These are phyloP conservation scores for Zygnema circumcarinatum DNA, from an alignment of 139 green algal species.

Conservation along the genomic window DNA sequence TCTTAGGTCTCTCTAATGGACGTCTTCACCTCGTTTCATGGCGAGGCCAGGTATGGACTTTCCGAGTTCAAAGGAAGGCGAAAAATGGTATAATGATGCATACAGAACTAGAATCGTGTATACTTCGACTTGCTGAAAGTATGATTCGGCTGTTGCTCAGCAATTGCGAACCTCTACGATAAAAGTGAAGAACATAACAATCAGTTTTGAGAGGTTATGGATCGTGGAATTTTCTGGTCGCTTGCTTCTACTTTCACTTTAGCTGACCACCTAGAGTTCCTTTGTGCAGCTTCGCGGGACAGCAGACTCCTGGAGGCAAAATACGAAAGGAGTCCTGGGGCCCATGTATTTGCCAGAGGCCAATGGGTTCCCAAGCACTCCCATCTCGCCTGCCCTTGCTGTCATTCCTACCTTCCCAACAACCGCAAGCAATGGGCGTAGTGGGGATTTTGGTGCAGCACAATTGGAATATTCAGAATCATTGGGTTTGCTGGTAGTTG, in stretches of 20 bases:
- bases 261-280: no score
- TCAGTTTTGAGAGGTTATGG: no score
- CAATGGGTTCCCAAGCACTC: slow-evolving; percentile 51
- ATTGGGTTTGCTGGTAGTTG: slow-evolving; percentile 47
- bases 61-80: not conserved
- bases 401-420: not conserved
- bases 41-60: slow-evolving; percentile 45
- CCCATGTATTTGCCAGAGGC: slow-evolving; percentile 60
- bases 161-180: no score
- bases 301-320: slow-evolving; percentile 42
- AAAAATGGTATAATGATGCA: not conserved
- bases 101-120: not conserved
- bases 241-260: no score
- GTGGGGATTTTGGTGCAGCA: slow-evolving; percentile 10
- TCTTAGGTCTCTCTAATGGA: slow-evolving; percentile 51
- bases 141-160: not conserved
- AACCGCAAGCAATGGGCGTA: not conserved
- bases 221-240: no score
- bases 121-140: not conserved
- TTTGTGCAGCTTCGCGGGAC: slow-evolving; percentile 43
- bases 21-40: slow-evolving; percentile 52
- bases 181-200: no score
- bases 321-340: slow-evolving; percentile 20
- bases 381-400: not conserved
- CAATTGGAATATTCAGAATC: slow-evolving; percentile 50